These are phyloP conservation scores for Populus hybrid DNA, from an alignment of 441 rosid genomes.

Conservation along the genomic window DNA sequence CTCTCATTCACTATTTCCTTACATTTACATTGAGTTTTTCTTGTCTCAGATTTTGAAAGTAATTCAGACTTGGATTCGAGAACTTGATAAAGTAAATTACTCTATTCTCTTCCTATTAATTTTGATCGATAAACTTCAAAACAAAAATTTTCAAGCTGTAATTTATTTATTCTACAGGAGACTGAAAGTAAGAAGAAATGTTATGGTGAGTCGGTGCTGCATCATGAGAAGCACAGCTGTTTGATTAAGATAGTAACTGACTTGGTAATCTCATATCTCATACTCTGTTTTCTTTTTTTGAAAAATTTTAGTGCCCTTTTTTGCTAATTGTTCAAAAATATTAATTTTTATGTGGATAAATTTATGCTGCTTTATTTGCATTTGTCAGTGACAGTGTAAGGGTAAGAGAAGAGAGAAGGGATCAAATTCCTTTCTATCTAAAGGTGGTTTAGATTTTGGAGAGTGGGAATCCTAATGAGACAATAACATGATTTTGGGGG, in stretches of 20 bases:
- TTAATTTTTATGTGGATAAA: too few relatives aligned
- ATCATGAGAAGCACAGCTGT: constrained; percentile 27
- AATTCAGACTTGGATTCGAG: constrained; percentile 40
- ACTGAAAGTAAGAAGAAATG: constrained; percentile 2
- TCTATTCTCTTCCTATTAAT: background rate
- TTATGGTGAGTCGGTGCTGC: constrained; percentile 12
- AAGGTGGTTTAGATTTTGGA: background rate
- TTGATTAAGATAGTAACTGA: constrained; percentile 36
- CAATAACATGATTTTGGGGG: background rate
- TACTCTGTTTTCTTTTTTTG: background rate
- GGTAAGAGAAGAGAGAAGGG: background rate
- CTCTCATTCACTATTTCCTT: background rate
- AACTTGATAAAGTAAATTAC: constrained; percentile 22
- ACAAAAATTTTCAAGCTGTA: background rate
- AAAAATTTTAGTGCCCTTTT: background rate
- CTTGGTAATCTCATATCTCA: constrained; percentile 41
- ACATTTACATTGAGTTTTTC: background rate
- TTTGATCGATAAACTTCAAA: background rate
- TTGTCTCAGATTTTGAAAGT: constrained; percentile 41
- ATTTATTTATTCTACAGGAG: constrained; percentile 15
- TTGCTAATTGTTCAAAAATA: background rate
- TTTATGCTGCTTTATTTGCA: background rate
- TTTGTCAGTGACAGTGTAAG: background rate
- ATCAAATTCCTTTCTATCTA: background rate
- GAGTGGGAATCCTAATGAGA: background rate